phyloP scores from a whole-genome alignment of 495 filamentous ascomycete genomes.

The Penicillium desertorum region DNA sequence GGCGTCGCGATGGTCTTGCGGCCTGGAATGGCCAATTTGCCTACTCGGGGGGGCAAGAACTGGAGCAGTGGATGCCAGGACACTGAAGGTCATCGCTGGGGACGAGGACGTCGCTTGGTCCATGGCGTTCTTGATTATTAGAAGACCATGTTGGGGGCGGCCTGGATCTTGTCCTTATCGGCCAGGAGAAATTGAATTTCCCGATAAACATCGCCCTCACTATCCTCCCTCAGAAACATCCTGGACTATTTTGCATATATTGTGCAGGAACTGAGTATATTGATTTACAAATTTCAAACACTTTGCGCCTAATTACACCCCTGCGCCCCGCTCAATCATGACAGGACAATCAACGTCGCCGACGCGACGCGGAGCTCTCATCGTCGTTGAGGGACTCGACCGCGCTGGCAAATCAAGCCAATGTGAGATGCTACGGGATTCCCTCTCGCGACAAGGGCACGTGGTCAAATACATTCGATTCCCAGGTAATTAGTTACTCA shows the following conservation, averaged over 20 bases:
- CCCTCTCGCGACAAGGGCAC: slow-evolving; percentile 59
- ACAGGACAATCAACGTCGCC: slow-evolving; percentile 11
- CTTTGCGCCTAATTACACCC: neutral
- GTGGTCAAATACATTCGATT: slow-evolving; percentile 77
- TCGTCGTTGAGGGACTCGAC: slow-evolving; percentile 92
- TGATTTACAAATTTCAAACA: neutral
- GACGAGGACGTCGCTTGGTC: slow-evolving; percentile 21
- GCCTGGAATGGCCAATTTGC: slow-evolving; percentile 59
- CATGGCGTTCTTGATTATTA: slow-evolving; percentile 31
- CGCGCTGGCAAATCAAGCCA: slow-evolving; percentile 96
- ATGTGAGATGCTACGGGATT: slow-evolving; percentile 67
- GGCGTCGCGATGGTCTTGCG: slow-evolving; percentile 70
- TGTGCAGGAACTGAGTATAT: neutral
- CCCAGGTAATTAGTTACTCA: slow-evolving; percentile 61
- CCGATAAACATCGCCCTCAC: slow-evolving; percentile 13
- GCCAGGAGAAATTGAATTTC: slow-evolving; percentile 22
- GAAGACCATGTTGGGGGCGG: slow-evolving; percentile 15
- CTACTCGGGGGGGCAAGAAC: slow-evolving; percentile 55
- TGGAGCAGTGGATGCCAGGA: slow-evolving; percentile 27
- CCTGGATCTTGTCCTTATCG: slow-evolving; percentile 21
- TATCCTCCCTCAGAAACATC: neutral
- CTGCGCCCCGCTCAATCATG: slow-evolving; percentile 17
- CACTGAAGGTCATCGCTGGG: slow-evolving; percentile 34
- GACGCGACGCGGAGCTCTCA: slow-evolving; percentile 65
- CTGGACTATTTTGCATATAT: neutral